phyloP scores from a whole-genome alignment of 2,329 filamentous ascomycete species.

The Pseudocercospora cruenta region DNA sequence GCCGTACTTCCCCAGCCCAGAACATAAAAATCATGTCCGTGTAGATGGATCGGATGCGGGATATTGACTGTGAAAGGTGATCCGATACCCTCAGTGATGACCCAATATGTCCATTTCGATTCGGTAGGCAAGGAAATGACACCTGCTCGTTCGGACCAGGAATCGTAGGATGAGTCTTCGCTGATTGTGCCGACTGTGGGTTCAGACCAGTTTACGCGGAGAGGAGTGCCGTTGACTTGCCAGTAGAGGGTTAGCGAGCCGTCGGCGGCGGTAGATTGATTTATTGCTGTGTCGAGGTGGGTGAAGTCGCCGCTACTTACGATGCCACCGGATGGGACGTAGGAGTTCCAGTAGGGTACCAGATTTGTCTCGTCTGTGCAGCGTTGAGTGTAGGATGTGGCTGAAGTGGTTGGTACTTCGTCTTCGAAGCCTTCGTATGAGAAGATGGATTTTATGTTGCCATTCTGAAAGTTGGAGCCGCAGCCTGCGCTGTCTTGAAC shows the following conservation, averaged over 20 bases:
- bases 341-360: constrained; percentile 45
- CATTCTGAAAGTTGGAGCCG: constrained; percentile 34
- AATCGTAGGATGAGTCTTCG: constrained; percentile 44
- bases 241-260: constrained; percentile 41
- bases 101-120: constrained; percentile 40
- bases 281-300: constrained; percentile 35
- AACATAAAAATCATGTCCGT: constrained; percentile 40
- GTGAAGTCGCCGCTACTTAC: constrained; percentile 26
- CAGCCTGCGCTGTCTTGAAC: constrained; percentile 38
- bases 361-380: constrained; percentile 48
- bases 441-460: constrained; percentile 42
- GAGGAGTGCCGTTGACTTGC: constrained; percentile 49
- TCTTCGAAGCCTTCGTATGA: constrained; percentile 44
- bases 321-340: constrained; percentile 38
- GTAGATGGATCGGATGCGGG: constrained; percentile 40
- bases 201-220: constrained; percentile 48
- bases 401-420: constrained; percentile 36
- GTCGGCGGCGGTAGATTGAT: constrained; percentile 34
- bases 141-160: constrained; percentile 41
- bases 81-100: constrained; percentile 38
- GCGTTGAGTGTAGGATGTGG: constrained; percentile 40
- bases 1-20: constrained; percentile 33
- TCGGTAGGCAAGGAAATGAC: constrained; percentile 39
- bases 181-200: constrained; percentile 51
- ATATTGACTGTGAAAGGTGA: constrained; percentile 35